Evolutionary conservation across 1,139 yeast genomes (phyloP).

Genomic region (Nadsonia commutata): DNA sequence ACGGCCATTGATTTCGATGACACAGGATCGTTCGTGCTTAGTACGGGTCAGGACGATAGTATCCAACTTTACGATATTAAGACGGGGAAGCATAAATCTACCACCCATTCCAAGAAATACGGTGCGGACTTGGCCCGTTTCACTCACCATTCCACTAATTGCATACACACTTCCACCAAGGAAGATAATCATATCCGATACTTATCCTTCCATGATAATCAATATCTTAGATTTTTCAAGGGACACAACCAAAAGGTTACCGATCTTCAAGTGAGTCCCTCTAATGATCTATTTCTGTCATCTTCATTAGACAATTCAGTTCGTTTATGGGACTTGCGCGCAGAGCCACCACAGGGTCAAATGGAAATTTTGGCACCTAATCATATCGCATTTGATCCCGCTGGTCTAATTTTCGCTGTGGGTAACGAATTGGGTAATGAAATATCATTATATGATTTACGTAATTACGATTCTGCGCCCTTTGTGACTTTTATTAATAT

Average conservation of each 20-base stretch:
- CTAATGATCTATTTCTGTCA: constrained; percentile 51
- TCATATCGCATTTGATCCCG: constrained; percentile 62
- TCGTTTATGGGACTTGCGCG: constrained; percentile 72
- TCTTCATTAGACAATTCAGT: constrained; percentile 68
- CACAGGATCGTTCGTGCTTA: constrained; percentile 62
- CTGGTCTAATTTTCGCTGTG: constrained; percentile 66
- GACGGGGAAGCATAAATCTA: constrained; percentile 38
- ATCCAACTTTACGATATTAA: constrained; percentile 72
- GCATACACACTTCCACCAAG: constrained; percentile 74
- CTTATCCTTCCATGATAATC: constrained; percentile 62
- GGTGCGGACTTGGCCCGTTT: constrained; percentile 83
- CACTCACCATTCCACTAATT: constrained; percentile 59
- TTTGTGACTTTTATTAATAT: constrained; percentile 32
- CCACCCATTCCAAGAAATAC: constrained; percentile 73
- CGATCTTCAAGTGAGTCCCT: constrained; percentile 60
- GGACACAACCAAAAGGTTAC: constrained; percentile 75
- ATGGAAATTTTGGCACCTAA: constrained; percentile 44
- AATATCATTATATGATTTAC: constrained; percentile 46
- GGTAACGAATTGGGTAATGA: constrained; percentile 36
- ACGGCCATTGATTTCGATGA: constrained; percentile 82
- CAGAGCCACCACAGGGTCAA: constrained; percentile 35
- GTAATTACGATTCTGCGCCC: constrained; percentile 42
- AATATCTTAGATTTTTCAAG: constrained; percentile 67
- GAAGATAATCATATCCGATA: constrained; percentile 47
- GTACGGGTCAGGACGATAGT: constrained; percentile 71